Base-by-base conservation (phyloP, 352 stramenopile species). In the Phytopythium chamaehyphon region DNA sequence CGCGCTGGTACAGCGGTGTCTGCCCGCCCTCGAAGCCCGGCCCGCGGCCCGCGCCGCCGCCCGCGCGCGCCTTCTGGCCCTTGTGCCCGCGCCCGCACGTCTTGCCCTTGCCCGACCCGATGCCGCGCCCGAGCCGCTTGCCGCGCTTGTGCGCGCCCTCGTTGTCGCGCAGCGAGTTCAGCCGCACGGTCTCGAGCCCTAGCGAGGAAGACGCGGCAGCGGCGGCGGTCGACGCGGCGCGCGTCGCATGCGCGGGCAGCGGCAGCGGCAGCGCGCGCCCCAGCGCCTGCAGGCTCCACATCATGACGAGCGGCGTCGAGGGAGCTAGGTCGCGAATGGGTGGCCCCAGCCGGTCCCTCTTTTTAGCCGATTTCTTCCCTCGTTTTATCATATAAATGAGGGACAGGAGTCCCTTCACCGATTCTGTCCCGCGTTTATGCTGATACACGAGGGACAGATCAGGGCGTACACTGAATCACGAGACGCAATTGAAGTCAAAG, bases 1-100 rank as follows among this genome's bases (percentile, higher is more conserved):
- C 62, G 40, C 90, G 83, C 66, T 97, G 93, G 76, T 98, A 97
- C 49, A 99, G 71, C 37, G 96, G 96, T 42, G 97, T 99, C 75
- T 99, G 97, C 5, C 97, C 97, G 51, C 97, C 97, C 64, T 99
- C 97, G 62, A 99, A 99, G 26, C 86, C 91, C 22, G 88, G 80
- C 0, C 95, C 86, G 22, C 81, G 81, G 6, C 81, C 81, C 0
- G 81, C 69, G 22, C 90, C 80, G 8, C 88, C 87, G 14, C 96
- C 96, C 12, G 77, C 73, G 45, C 97, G 83, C 24, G 96, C 79
- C 75, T 98, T 98, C 71, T 98, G 93, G 50, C 96, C 96, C 73
- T 99, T 99, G 71, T 99, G 96, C 45, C 97, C 97, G 33, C 91
- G 80, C 10, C 96, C 96, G 26, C 73, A 97, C 9, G 96, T 99